Base-by-base conservation (phyloP, 75 land plant species). In the Sequoia sempervirens region DNA sequence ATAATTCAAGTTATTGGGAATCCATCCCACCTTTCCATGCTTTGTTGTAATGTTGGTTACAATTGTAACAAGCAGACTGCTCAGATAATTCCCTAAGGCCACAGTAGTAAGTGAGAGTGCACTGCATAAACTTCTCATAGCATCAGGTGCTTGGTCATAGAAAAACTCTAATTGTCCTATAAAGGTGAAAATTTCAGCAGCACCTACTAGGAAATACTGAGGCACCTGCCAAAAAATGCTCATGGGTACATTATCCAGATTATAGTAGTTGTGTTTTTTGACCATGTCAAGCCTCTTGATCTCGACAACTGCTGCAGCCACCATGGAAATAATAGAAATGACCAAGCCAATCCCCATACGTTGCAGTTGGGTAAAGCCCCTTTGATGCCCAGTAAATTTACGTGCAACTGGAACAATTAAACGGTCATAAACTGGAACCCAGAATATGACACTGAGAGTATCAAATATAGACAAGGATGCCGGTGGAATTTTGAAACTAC, bases 71-170 rank as follows among this genome's bases (percentile, higher is more conserved):
- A 96, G 90, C 75, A 93, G 69, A 28, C 94, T 88, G 83, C 98
- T 91, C 68, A 94, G 38, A 86, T 94, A 94, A 40, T 89, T 94
- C 14, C 96, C 98, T 34, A 93, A 70, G 9, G 94, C 91, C 17
- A 88, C 86, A 0, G 98, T 93, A 23, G 92, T 92, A 30, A 96
- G 90, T 0, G 95, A 89, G 1, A 96, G 90, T 2, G 96, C 96
- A 5, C 92, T 88, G 56, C 92, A 85, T 83, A 96, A n/a, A 84
- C 95, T 92, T 54, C 98, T 90, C 94, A 95, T 93, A 36, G 96
- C 94, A 82, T 97, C 99, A 4, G 99, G 99, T 70, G 96, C 89
- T 61, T 95, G 96, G 69, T 95, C 96, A 83, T 95, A 95, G 85
- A 95, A 95, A 84, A 95, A 95, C 84, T 95, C 96, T 73, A 95